Evolutionary conservation across 202 grass and related monocot species (phyloP), one percentile per base, ranked within the genome.

Genomic region (Panicum hallii): DNA sequence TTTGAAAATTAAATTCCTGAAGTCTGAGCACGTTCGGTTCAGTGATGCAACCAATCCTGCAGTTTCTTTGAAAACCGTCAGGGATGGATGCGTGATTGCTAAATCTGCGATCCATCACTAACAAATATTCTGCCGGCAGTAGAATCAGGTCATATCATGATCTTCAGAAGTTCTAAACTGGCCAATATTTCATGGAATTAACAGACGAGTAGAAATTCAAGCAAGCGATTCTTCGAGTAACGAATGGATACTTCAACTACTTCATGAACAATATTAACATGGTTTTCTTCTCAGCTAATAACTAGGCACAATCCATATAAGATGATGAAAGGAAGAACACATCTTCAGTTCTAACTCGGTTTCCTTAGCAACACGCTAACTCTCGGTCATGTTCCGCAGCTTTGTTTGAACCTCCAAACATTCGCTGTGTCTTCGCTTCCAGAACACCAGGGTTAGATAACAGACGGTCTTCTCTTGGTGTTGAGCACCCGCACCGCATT

Each of bases 401-500:
- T 32, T 7, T 26, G 74, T 87, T 79, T 76, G 68, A 81, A 77
- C 77, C 20, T 67, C 77, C 68, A 67, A 91, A 78, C 56, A 67
- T 56, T 44, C 8, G 7, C 7, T 44, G 43, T 44, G 63, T 40
- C 69, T 79, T 26, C 7, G 14, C 15, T 58, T 52, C 67, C 26
- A 11, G 58, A 70, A 40, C 17, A n/a, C 5, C 9, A 22, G n/a
- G 66, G 15, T 84, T 74, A 94, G 52, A 94, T 46, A 22, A 94
- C 84, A 12, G 92, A 91, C 40, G 77, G 82, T 46, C 89, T 89
- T 52, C 87, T 89, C 66, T 94, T 89, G 40, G 63, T 6, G 75
- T 79, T 88, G 44, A 81, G 42, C 45, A 94, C 90, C 38, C 90
- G 74, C 65, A 78, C 70, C 2, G 90, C 87, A 40, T 77, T 82